A percentile compares a stretch with the other conserved stretches of the same genome.
Evolutionary conservation across 352 stramenopile genomes (phyloP).

Genomic region (Phytopythium delawarense): DNA sequence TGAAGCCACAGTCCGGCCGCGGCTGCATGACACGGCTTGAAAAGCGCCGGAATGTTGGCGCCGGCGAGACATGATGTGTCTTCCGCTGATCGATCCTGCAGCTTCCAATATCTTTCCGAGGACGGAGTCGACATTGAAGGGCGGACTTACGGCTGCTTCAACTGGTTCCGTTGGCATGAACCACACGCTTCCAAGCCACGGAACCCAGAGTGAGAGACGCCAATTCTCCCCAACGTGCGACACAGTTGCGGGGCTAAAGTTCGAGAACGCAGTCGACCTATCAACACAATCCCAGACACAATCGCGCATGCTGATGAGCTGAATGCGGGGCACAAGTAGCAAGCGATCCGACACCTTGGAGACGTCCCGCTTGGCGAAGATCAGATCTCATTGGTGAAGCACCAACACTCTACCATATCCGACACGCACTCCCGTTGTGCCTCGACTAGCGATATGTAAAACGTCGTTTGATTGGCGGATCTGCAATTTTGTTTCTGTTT

Average conservation of each 20-base stretch:
- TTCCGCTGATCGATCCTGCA: neutral
- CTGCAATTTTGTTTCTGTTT: neutral
- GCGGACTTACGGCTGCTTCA: neutral
- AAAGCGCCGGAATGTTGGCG: neutral
- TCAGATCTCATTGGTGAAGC: neutral
- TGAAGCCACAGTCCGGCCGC: neutral
- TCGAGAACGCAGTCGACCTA: neutral
- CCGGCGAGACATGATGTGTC: neutral
- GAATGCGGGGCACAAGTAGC: neutral
- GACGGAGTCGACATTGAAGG: neutral
- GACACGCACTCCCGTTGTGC: neutral
- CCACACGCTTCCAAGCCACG: neutral
- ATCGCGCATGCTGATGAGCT: neutral
- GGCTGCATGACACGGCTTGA: neutral
- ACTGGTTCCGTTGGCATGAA: neutral
- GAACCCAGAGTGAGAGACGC: neutral
- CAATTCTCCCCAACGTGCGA: neutral
- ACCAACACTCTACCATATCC: neutral
- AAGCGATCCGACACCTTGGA: neutral
- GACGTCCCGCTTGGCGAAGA: neutral
- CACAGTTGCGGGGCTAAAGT: neutral
- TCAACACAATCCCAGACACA: neutral
- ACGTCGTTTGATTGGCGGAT: neutral
- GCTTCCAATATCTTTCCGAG: neutral
- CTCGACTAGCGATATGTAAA: neutral